A percentile compares a stretch with the other conserved stretches of the same genome.
phyloP scores from a whole-genome alignment of 257 asterid species.

The Primulina huaijiensis region DNA sequence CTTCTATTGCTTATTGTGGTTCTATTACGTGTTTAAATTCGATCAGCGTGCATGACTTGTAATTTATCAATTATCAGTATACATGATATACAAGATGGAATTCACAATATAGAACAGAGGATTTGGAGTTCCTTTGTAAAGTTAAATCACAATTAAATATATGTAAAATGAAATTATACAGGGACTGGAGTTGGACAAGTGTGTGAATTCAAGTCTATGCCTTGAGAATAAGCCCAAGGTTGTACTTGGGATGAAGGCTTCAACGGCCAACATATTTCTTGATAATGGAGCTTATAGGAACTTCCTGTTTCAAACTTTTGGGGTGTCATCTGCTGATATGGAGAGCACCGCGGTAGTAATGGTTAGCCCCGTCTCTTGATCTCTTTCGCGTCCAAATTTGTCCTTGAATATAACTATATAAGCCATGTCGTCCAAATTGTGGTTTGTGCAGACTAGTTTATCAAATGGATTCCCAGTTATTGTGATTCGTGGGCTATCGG shows the following conservation, averaged over 20 bases:
- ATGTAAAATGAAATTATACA: too few relatives aligned
- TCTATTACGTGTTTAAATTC: neutral
- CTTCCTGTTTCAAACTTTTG: neutral
- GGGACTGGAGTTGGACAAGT: neutral
- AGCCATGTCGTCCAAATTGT: neutral
- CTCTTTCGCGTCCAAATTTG: neutral
- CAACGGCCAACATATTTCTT: neutral
- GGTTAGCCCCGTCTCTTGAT: neutral
- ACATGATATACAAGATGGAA: neutral
- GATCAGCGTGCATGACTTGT: neutral
- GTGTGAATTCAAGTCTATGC: neutral
- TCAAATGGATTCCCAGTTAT: constrained; percentile 53
- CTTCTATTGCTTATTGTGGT: too few relatives aligned
- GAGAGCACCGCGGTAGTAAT: neutral
- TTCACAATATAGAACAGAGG: neutral
- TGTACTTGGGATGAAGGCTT: neutral
- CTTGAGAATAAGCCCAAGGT: neutral
- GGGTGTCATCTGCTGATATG: neutral
- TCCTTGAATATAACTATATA: too few relatives aligned
- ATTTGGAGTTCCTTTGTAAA: neutral
- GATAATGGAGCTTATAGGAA: neutral
- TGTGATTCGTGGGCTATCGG: constrained; percentile 51
- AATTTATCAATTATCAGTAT: neutral
- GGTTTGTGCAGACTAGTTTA: constrained; percentile 42
- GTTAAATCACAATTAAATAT: neutral